Conservation (phyloP, 78 protist genomes). For the Dictyostelium purpureum region DNA sequence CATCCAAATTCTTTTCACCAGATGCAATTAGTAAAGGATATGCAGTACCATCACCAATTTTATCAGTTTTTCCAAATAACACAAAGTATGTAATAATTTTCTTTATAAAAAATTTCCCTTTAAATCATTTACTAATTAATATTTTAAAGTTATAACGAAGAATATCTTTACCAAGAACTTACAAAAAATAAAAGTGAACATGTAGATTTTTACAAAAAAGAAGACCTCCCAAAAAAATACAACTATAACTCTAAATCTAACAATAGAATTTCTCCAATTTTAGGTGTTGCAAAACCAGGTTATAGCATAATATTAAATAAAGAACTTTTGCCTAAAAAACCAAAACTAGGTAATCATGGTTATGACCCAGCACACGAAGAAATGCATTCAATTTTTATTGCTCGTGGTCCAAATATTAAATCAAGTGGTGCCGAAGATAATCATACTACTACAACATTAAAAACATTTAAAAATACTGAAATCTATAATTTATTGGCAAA, state of each 20-base stretch:
- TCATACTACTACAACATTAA: too few relatives aligned
- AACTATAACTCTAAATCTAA: not conserved
- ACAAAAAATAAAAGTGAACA: not conserved
- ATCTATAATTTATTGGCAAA: not conserved
- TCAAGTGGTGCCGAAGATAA: not conserved
- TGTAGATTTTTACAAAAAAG: not conserved
- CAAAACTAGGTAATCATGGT: slow-evolving; percentile 36
- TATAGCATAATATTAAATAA: not conserved
- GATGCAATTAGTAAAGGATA: too few relatives aligned
- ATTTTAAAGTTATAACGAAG: not conserved
- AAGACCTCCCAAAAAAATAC: not conserved
- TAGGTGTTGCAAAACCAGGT: slow-evolving; percentile 28
- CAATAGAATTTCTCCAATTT: slow-evolving; percentile 20
- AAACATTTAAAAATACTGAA: slow-evolving; percentile 1
- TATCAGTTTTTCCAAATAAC: not conserved
- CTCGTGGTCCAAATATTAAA: slow-evolving; percentile 47
- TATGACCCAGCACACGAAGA: not conserved
- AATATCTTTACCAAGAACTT: not conserved
- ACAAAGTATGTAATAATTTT: not conserved
- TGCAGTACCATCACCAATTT: slow-evolving; percentile 25
- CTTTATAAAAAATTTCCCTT: too few relatives aligned
- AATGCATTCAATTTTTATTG: slow-evolving; percentile 25
- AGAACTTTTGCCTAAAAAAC: not conserved
- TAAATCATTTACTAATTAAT: not conserved
- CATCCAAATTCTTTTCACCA: not conserved